These are phyloP conservation scores for Yamadazyma atmosphaerica DNA, from an alignment of 1,139 yeast genomes.

Conservation along the genomic window DNA sequence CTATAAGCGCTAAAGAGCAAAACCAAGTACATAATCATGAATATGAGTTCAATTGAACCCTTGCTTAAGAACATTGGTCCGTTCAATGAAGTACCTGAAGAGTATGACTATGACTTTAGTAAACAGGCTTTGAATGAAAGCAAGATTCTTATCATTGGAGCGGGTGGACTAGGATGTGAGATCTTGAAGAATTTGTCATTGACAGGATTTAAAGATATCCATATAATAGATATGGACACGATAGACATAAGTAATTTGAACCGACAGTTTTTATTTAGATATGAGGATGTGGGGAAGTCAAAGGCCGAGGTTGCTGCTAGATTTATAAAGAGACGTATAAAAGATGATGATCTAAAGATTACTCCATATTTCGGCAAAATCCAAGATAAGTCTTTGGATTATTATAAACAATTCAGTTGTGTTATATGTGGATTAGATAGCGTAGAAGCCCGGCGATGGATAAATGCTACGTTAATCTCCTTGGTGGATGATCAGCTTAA, in stretches of 20 bases:
- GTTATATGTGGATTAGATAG: conserved; percentile 89
- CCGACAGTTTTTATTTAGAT: conserved; percentile 82
- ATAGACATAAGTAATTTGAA: conserved; percentile 88
- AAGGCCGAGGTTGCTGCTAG: conserved; percentile 81
- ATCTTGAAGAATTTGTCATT: conserved; percentile 80
- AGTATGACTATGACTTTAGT: conserved; percentile 30
- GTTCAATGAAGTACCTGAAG: conserved; percentile 41
- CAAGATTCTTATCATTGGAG: conserved; percentile 68
- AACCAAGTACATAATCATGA: no score
- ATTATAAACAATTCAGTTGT: conserved; percentile 67
- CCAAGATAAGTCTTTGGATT: conserved; percentile 67
- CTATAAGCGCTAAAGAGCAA: no score
- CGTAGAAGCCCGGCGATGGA: conserved; percentile 90
- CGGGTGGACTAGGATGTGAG: conserved; percentile 97
- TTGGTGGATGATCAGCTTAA: conserved; percentile 54
- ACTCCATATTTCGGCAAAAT: conserved; percentile 64
- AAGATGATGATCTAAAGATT: conserved; percentile 45
- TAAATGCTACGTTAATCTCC: conserved; percentile 70
- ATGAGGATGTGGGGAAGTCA: conserved; percentile 70
- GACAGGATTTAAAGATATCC: conserved; percentile 71
- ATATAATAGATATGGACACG: conserved; percentile 93
- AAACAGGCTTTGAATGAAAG: conserved; percentile 25
- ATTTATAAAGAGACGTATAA: conserved; percentile 51
- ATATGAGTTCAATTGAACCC: conserved; percentile 21
- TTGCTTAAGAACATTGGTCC: conserved; percentile 37